phyloP scores from a whole-genome alignment of 2,329 filamentous ascomycete species.

The Clonostachys chloroleuca region DNA sequence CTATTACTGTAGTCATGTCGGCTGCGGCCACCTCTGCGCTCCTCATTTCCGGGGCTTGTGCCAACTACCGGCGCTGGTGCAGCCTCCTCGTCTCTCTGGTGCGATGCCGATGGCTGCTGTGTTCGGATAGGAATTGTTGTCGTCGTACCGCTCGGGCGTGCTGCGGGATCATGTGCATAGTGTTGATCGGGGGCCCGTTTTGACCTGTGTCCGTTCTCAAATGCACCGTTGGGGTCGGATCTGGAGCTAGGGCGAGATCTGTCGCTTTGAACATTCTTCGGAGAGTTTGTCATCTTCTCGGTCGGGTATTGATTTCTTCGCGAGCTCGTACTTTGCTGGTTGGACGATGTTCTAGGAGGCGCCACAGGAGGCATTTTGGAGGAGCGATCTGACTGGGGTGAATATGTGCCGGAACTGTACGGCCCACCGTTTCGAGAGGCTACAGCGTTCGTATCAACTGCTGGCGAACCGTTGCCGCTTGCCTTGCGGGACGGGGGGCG shows the following conservation, averaged over 20 bases:
- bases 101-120: conserved; percentile 37
- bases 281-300: conserved; percentile 38
- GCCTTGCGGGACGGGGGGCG: conserved; percentile 47
- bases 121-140: conserved; percentile 39
- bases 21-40: conserved; percentile 45
- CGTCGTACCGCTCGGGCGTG: conserved; percentile 24
- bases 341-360: conserved; percentile 79
- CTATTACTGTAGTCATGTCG: conserved; percentile 50
- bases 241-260: conserved; percentile 25
- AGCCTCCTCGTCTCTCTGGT: conserved; percentile 52
- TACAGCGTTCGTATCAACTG: conserved; percentile 25
- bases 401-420: conserved; percentile 13
- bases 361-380: conserved; percentile 66
- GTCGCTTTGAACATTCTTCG: conserved; percentile 19
- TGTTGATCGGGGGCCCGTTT: conserved; percentile 18
- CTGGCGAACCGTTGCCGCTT: conserved; percentile 38
- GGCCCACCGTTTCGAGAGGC: too few species aligned
- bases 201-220: conserved; percentile 19
- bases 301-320: conserved; percentile 38
- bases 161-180: conserved; percentile 27
- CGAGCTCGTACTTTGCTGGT: conserved; percentile 37
- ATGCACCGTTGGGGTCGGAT: conserved; percentile 16
- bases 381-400: conserved; percentile 42
- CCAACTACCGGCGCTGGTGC: conserved; percentile 38
- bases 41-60: conserved; percentile 32